Percentiles rank a stretch among this genome's conserved stretches.
phyloP scores from a whole-genome alignment of 768 basidiomycete genomes.

The Boletus fagicola region DNA sequence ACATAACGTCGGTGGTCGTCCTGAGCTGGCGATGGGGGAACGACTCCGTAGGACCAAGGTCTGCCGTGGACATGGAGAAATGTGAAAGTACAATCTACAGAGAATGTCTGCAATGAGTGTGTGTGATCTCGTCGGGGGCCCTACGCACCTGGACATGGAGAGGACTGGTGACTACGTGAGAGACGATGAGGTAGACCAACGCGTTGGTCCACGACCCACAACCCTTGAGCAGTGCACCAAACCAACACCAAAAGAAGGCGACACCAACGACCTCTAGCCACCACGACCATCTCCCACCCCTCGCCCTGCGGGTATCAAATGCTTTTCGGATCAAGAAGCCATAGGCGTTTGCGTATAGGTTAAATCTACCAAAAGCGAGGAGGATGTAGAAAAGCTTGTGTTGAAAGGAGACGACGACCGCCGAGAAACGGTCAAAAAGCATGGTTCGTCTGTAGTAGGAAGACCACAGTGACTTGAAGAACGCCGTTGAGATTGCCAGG shows the following conservation, averaged over 20 bases:
- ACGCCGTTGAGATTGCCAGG: constrained; percentile 87
- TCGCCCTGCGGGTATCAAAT: constrained; percentile 59
- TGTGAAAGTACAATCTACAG: constrained; percentile 91
- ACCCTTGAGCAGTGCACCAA: constrained; percentile 61
- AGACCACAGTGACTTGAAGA: constrained; percentile 84
- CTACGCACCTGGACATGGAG: constrained; percentile 85
- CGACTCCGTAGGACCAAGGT: constrained; percentile 87
- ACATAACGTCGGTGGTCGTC: constrained; percentile 96
- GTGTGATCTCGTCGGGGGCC: not conserved
- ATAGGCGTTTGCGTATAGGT: constrained; percentile 90
- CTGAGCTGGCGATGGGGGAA: constrained; percentile 93
- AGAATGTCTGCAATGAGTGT: constrained; percentile 6
- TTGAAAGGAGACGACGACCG: constrained; percentile 69
- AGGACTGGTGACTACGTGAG: constrained; percentile 83
- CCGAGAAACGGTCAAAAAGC: constrained; percentile 69
- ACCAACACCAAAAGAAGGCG: constrained; percentile 90
- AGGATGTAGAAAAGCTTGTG: constrained; percentile 92
- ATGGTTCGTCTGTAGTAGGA: constrained; percentile 93
- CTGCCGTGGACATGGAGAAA: constrained; percentile 91
- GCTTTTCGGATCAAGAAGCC: constrained; percentile 64
- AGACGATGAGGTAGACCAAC: constrained; percentile 76
- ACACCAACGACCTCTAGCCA: constrained; percentile 73
- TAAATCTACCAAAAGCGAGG: constrained; percentile 89
- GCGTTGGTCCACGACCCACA: constrained; percentile 71
- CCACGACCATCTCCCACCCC: constrained; percentile 77